These are phyloP conservation scores for Pichia sp. DNA, from an alignment of 1,139 yeast genomes.

Conservation along the genomic window DNA sequence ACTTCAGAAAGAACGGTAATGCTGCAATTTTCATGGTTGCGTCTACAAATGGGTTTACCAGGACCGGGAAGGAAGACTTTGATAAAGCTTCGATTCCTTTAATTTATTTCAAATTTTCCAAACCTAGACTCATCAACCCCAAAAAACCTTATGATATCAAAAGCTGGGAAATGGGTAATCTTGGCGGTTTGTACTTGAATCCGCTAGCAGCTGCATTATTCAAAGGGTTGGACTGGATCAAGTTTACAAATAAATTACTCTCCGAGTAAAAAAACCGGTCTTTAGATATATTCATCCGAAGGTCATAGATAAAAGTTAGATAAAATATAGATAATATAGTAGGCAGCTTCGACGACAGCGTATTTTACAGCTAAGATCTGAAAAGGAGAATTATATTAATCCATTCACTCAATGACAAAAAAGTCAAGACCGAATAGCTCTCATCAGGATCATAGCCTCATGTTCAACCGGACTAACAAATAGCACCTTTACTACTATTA, in stretches of 20 bases:
- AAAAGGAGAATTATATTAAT: neutral
- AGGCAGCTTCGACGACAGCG: neutral
- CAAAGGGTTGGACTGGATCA: constrained; percentile 37
- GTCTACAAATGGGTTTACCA: constrained; percentile 57
- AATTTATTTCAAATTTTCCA: constrained; percentile 44
- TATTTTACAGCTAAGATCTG: neutral
- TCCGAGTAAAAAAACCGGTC: neutral
- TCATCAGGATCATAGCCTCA: no score
- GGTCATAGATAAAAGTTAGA: neutral
- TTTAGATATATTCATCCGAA: neutral
- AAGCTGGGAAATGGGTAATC: constrained; percentile 41
- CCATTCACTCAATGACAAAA: no score
- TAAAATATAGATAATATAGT: neutral
- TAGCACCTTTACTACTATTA: no score
- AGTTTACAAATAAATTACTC: constrained; percentile 11
- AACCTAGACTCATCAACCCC: constrained; percentile 25
- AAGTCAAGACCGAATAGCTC: no score
- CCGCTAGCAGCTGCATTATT: constrained; percentile 38
- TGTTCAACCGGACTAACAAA: no score
- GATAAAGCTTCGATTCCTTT: constrained; percentile 50
- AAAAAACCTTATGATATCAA: constrained; percentile 34
- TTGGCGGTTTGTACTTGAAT: constrained; percentile 41
- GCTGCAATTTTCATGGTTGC: constrained; percentile 51
- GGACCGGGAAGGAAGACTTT: constrained; percentile 54
- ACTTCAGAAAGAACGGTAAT: constrained; percentile 36